Evolutionary conservation across 495 filamentous ascomycete species (phyloP), one percentile per base, ranked within the genome.

Genomic region (Penicillium salamii): DNA sequence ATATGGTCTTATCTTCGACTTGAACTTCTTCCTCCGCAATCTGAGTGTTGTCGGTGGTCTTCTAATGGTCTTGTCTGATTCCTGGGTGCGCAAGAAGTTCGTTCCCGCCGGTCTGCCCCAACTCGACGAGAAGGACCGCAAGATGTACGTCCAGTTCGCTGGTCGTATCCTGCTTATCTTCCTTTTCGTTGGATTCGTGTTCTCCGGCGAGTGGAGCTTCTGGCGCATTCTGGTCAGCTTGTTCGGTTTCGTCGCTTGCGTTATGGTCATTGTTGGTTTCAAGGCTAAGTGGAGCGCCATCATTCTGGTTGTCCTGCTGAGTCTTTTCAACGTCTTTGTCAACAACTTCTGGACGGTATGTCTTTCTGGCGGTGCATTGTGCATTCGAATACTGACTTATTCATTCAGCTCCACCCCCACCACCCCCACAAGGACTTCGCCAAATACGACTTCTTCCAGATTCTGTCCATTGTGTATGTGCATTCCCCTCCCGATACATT

Each of bases 331-430:
- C 67, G 64, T 97, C 26, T 57, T 97, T 56, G 95, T 98, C 47
- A 98, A 98, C 83, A 98, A 98, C 80, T 98, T 97, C 84, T 98
- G 93, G 93, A 97, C 92, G 67, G 92, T 97, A 78, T 78, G 89
- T 81, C 58, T 40, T 20, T 20, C n/a, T 41, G 20, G 8, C 32
- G 2, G 41, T 19, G 4, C n/a, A 14, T 17, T 26, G 4, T 14
- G 19, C 45, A 3, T 44, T 29, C 28, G 8, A 1, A 34, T 34
- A 32, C 49, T 51, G 17, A 51, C 41, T 26, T 13, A 17, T 45
- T 46, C 9, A n/a, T 46, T n/a, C 52, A 97, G 92, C 92, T 98
- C 53, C 93, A 97, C 72, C 87, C 90, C 48, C 90, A 95, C 76
- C 93, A 98, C 77, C 93, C 95, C 39, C 91, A 98, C 76, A 96